Evolutionary conservation across 2,329 filamentous ascomycete genomes (phyloP).

Genomic region (Penicillium sp.): DNA sequence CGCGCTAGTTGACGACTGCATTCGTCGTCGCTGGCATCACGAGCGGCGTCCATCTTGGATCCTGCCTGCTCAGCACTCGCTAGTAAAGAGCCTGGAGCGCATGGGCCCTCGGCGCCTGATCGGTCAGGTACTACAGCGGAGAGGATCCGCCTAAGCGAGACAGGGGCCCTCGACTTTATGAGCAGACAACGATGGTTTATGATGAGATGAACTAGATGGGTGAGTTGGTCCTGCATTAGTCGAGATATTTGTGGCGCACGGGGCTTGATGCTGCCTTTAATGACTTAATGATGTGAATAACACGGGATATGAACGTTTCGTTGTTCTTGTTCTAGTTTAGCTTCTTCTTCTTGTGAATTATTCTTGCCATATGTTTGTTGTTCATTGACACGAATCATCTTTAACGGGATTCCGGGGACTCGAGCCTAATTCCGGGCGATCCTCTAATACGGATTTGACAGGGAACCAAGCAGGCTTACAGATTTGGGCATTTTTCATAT

Average conservation of each 20-base stretch:
- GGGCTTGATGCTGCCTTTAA: conserved; percentile 11
- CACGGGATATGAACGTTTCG: background rate
- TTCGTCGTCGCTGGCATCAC: conserved; percentile 72
- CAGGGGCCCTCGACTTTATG: background rate
- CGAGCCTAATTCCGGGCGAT: conserved; percentile 2
- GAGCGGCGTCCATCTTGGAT: conserved; percentile 54
- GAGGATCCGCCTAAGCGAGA: conserved; percentile 36
- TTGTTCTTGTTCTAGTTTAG: conserved; percentile 10
- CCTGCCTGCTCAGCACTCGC: conserved; percentile 52
- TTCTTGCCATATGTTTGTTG: background rate
- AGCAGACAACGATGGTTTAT: background rate
- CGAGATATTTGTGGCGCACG: background rate
- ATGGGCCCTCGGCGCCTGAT: conserved; percentile 63
- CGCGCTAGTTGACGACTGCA: conserved; percentile 85
- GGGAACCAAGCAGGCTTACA: background rate
- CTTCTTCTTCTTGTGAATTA: conserved; percentile 4
- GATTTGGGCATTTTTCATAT: background rate
- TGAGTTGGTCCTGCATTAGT: conserved; percentile 10
- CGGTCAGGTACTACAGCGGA: conserved; percentile 62
- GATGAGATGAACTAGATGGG: background rate
- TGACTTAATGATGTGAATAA: conserved; percentile 14
- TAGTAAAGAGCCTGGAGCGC: conserved; percentile 61
- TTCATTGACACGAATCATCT: background rate
- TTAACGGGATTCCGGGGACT: background rate
- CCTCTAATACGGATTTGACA: conserved; percentile 4